Conservation (phyloP, 768 basidiomycete species). For the Xerocomus potaroensis region DNA sequence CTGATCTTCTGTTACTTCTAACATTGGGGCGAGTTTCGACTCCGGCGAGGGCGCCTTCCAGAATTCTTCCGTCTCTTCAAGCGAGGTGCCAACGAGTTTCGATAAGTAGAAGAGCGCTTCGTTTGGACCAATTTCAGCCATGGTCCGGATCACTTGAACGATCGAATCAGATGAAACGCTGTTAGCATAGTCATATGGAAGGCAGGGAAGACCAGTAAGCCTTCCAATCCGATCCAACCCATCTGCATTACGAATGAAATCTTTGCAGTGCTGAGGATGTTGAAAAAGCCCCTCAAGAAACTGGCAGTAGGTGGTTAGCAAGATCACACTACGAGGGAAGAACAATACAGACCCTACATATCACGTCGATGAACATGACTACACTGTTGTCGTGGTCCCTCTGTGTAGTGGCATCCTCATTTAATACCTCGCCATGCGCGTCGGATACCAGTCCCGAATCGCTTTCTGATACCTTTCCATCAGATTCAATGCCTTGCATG, state of each 20-base stretch:
- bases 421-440: slow-evolving; percentile 10
- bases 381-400: slow-evolving; percentile 71
- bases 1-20: slow-evolving; percentile 52
- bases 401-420: slow-evolving; percentile 32
- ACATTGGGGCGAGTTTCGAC: slow-evolving; percentile 61
- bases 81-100: slow-evolving; percentile 62
- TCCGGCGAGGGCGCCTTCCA: slow-evolving; percentile 53
- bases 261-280: slow-evolving; percentile 82
- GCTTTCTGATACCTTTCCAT: slow-evolving; percentile 17
- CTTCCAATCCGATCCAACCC: slow-evolving; percentile 71
- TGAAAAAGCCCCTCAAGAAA: slow-evolving; percentile 95
- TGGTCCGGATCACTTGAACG: slow-evolving; percentile 82
- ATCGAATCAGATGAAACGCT: slow-evolving; percentile 83
- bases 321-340: neutral
- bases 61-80: slow-evolving; percentile 65
- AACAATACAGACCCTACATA: slow-evolving; percentile 60
- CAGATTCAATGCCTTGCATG: slow-evolving; percentile 45
- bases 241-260: slow-evolving; percentile 75
- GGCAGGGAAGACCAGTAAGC: slow-evolving; percentile 77
- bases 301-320: slow-evolving; percentile 34
- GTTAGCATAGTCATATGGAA: slow-evolving; percentile 85
- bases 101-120: slow-evolving; percentile 71
- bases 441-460: slow-evolving; percentile 17
- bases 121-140: slow-evolving; percentile 80
- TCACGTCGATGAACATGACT: slow-evolving; percentile 73